Evolutionary conservation across 768 basidiomycete genomes (phyloP).

Genomic region (Trametes elegans): DNA sequence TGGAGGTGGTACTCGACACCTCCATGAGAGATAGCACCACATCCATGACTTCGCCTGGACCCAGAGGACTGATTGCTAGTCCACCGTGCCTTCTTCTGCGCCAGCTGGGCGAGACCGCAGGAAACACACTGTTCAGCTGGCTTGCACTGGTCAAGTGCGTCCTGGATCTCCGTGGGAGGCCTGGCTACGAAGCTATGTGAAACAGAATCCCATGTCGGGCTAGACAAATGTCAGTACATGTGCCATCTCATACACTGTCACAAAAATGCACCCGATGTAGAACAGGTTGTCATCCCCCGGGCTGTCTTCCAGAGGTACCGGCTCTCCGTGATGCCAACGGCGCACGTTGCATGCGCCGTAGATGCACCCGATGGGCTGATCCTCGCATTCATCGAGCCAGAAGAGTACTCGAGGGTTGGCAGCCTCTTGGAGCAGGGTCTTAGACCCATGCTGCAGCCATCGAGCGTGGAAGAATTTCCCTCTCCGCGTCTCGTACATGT

Average conservation of each 20-base stretch:
- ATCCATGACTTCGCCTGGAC: no score
- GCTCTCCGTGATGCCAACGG: conserved; percentile 39
- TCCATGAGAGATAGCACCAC: conserved; percentile 38
- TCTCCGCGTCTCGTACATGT: conserved; percentile 46
- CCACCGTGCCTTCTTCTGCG: conserved; percentile 26
- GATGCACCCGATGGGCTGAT: conserved; percentile 54
- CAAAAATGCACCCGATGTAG: conserved; percentile 48
- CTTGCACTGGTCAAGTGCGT: conserved; percentile 29
- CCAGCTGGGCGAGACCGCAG: conserved; percentile 40
- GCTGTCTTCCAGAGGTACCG: conserved; percentile 47
- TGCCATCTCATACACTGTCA: background rate
- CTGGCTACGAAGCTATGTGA: conserved; percentile 46
- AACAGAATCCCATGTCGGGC: conserved; percentile 51
- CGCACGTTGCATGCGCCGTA: conserved; percentile 55
- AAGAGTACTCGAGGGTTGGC: conserved; percentile 62
- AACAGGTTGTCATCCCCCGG: conserved; percentile 46
- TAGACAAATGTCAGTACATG: conserved; percentile 24
- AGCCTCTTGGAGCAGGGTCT: conserved; percentile 64
- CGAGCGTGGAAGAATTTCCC: conserved; percentile 64
- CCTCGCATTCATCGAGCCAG: conserved; percentile 53
- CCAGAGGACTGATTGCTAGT: conserved; percentile 29
- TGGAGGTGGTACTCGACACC: conserved; percentile 51
- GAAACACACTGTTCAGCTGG: conserved; percentile 45
- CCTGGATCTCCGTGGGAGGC: conserved; percentile 33
- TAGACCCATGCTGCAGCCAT: conserved; percentile 67